Evolutionary conservation across 1,284 basidiomycete genomes (phyloP).

Genomic region (Leccinum colubrinum): DNA sequence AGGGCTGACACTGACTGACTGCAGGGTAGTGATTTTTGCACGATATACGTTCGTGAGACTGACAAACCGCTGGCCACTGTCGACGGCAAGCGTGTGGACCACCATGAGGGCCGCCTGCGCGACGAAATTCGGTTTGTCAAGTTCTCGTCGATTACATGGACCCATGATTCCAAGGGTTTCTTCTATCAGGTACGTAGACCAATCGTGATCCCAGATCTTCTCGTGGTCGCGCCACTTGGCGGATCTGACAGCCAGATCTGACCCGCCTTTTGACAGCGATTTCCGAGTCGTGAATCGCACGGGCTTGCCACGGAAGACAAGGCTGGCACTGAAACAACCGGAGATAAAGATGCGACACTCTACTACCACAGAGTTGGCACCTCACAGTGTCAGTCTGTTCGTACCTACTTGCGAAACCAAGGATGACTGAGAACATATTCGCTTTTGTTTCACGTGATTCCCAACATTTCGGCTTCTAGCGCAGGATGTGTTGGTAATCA

Average conservation of each 20-base stretch:
- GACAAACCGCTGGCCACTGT: conserved; percentile 50
- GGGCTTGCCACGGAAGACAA: conserved; percentile 50
- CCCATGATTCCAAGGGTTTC: conserved; percentile 75
- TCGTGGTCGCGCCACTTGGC: not conserved
- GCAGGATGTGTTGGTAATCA: conserved; percentile 66
- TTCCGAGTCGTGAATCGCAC: conserved; percentile 51
- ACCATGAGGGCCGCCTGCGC: conserved; percentile 51
- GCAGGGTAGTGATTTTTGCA: conserved; percentile 77
- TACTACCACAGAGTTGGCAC: conserved; percentile 76
- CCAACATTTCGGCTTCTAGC: conserved; percentile 38
- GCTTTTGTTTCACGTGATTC: conserved; percentile 2
- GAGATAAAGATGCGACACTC: conserved; percentile 68
- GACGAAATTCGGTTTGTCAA: conserved; percentile 78
- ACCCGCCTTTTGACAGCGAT: conserved; percentile 40
- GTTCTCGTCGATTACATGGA: conserved; percentile 72
- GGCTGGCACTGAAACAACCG: conserved; percentile 41
- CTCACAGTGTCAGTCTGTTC: conserved; percentile 51
- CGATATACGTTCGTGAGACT: conserved; percentile 66
- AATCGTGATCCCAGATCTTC: not conserved
- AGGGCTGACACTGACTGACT: conserved; percentile 2
- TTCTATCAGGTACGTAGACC: conserved; percentile 66
- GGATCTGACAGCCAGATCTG: conserved; percentile 3
- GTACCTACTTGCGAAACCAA: not conserved
- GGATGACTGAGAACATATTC: conserved; percentile 5
- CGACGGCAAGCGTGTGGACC: conserved; percentile 38